Evolutionary conservation across 2,329 filamentous ascomycete species (phyloP).

Genomic region (Fusarium lyarnte): DNA sequence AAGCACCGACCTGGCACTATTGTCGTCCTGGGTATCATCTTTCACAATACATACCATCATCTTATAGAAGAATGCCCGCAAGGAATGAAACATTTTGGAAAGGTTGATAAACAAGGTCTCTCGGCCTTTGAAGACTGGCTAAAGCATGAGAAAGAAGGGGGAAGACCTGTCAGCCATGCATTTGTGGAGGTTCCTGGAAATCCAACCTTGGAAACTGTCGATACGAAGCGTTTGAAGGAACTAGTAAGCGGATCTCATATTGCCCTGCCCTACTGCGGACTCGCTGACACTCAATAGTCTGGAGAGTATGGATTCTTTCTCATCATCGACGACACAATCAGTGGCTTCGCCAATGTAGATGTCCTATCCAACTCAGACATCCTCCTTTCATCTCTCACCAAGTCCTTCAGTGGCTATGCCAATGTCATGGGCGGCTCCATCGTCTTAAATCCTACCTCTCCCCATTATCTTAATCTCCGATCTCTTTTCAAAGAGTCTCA

Average conservation of each 20-base stretch:
- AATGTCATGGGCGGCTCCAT: slow-evolving; percentile 64
- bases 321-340: slow-evolving; percentile 60
- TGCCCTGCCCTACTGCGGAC: not conserved
- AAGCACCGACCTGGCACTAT: slow-evolving; percentile 48
- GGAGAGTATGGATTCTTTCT: slow-evolving; percentile 57
- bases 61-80: slow-evolving; percentile 56
- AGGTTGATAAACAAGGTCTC: slow-evolving; percentile 54
- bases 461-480: slow-evolving; percentile 51
- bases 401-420: slow-evolving; percentile 65
- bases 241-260: slow-evolving; percentile 48
- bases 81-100: slow-evolving; percentile 59
- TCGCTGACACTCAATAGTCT: slow-evolving; percentile 36
- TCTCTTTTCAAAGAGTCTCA: slow-evolving; percentile 42
- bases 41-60: slow-evolving; percentile 59
- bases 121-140: slow-evolving; percentile 58
- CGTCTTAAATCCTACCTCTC: slow-evolving; percentile 59
- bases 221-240: slow-evolving; percentile 48
- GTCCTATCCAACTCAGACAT: slow-evolving; percentile 60
- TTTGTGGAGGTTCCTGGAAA: slow-evolving; percentile 58
- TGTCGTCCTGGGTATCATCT: slow-evolving; percentile 61
- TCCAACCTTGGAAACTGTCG: slow-evolving; percentile 47
- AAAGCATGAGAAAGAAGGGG: slow-evolving; percentile 49
- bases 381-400: slow-evolving; percentile 64
- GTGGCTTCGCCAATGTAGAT: slow-evolving; percentile 61
- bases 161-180: slow-evolving; percentile 55